Percentiles rank a stretch among this genome's conserved stretches.
These are phyloP conservation scores for Vaccinium darrowii DNA, from an alignment of 148 eudicot genomes.

Conservation along the genomic window DNA sequence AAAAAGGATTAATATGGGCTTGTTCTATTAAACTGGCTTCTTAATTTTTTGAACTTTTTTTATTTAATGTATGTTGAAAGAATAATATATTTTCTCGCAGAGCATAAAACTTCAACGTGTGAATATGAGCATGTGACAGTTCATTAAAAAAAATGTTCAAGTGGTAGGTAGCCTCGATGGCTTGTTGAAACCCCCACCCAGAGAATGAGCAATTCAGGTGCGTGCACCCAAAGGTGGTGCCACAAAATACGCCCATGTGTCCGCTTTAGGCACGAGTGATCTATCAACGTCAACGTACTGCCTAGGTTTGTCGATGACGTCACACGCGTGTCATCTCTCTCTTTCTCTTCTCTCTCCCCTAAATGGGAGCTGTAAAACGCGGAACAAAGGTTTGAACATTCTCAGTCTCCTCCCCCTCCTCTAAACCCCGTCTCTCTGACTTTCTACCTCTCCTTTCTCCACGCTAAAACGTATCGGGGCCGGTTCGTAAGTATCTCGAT, in stretches of 20 bases:
- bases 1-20: too few relatives aligned
- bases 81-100: too few relatives aligned
- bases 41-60: too few relatives aligned
- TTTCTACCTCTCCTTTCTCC: not conserved
- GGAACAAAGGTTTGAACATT: constrained; percentile 23
- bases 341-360: constrained; percentile 7
- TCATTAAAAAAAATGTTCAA: too few relatives aligned
- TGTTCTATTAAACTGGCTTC: too few relatives aligned
- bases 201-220: not conserved
- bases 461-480: too few relatives aligned
- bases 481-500: too few relatives aligned
- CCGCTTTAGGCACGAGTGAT: not conserved
- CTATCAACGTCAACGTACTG: constrained; percentile 16
- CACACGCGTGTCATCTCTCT: not conserved
- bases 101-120: too few relatives aligned
- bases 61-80: too few relatives aligned
- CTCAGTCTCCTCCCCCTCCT: constrained; percentile 12
- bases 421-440: not conserved
- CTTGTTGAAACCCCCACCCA: not conserved
- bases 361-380: constrained; percentile 17
- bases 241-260: not conserved
- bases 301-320: not conserved
- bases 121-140: too few relatives aligned
- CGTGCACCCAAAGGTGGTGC: not conserved
- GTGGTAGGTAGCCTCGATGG: too few relatives aligned